Base-by-base conservation (phyloP, 2,329 filamentous ascomycete species). In the Aspergillus fijiensis region DNA sequence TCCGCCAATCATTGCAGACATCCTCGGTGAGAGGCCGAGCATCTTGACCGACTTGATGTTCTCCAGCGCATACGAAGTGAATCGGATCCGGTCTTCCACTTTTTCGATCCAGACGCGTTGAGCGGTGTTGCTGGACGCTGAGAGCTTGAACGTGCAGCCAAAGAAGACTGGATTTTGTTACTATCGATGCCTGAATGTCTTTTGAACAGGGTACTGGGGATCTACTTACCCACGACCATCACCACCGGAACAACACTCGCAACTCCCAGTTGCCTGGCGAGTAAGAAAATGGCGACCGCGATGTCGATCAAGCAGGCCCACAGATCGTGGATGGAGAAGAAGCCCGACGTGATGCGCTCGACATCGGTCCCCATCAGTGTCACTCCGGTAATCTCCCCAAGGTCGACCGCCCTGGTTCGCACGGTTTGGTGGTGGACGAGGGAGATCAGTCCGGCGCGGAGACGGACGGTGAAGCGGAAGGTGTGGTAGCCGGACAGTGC, bases 321-420 rank as follows among this genome's bases (percentile, higher is more conserved):
- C 5, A 65, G 62, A 48, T 74, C 73, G 51, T 77, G 73, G 10
- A 75, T 45, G 5, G 52, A 52, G 6, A 57, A 48, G 33, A 74
- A 58, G 14, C 68, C 67, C 7, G 57, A 53, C 0, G 65, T 62
- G 4, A 77, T 71, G 16, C 72, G 67, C 35, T 75, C 71, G 2
- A 81, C 72, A 51, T 81, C 79, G 0, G 78, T 75, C 3, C 76
- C 77, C 79, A 82, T 82, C 7, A 82, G 69, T 0, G 79, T 81
- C 2, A 78, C 64, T 1, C 79, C 72, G 0, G 74, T 72, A 5
- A 70, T 71, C 5, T 77, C 76, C 33, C 77, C 72, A 29, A 75
- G 68, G 1, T 71, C 63, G 1, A 65, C 57, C 0, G 68, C 62
- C 6, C 68, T 68, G 10, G 79, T 60, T 0, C 66, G 64, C 1